A percentile compares a stretch with the other conserved stretches of the same genome.
Evolutionary conservation across 2,329 filamentous ascomycete genomes (phyloP).

Genomic region (Pochonia chlamydosporia): DNA sequence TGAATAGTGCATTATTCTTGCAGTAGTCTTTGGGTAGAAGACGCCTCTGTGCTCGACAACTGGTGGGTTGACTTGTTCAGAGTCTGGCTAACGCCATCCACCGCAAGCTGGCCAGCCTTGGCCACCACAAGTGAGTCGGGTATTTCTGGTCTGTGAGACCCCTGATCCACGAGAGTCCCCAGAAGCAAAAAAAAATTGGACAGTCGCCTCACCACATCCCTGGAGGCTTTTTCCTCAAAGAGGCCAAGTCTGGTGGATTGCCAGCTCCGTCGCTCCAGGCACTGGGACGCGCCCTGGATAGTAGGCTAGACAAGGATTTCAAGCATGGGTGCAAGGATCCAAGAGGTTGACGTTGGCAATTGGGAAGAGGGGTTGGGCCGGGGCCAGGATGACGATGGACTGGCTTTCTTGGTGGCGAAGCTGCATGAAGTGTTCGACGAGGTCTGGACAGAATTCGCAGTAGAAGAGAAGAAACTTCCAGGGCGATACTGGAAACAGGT

Average conservation of each 20-base stretch:
- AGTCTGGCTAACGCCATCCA: background rate
- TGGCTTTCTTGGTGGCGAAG: no score
- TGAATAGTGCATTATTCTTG: no score
- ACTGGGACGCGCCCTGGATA: background rate
- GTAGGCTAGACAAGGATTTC: background rate
- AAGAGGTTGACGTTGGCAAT: background rate
- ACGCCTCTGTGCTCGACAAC: background rate
- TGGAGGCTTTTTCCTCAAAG: background rate
- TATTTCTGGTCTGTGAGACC: background rate
- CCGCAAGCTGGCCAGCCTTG: background rate
- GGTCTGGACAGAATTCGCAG: no score
- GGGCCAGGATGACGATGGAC: background rate
- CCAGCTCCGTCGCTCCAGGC: background rate
- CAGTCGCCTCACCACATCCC: background rate
- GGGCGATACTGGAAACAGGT: no score
- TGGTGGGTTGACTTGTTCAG: background rate
- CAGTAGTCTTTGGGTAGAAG: no score
- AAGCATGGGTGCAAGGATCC: background rate
- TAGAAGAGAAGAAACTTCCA: no score
- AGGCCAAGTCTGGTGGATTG: background rate
- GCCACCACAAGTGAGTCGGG: background rate
- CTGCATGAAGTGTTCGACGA: no score
- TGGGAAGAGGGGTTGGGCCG: background rate
- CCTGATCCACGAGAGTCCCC: slow-evolving; percentile 2
- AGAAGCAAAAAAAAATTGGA: background rate